A percentile compares a stretch with the other conserved stretches of the same genome.
Evolutionary conservation across 2,329 filamentous ascomycete species (phyloP).

Genomic region (Fusarium xylarioides): DNA sequence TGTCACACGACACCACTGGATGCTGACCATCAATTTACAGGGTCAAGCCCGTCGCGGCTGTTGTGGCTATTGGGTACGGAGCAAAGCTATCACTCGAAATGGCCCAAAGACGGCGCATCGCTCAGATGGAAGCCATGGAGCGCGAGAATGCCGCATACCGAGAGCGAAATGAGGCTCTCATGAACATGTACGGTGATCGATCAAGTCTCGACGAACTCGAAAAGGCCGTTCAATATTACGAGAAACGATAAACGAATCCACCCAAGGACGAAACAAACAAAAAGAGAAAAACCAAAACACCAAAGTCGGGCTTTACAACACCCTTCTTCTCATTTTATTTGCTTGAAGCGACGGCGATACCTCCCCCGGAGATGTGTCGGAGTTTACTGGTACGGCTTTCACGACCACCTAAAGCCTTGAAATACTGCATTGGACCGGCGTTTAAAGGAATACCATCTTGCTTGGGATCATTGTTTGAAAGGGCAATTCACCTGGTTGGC

Average conservation of each 20-base stretch:
- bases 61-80: constrained; percentile 48
- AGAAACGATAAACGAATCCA: constrained; percentile 44
- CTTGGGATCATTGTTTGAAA: constrained; percentile 13
- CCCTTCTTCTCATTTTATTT: constrained; percentile 1
- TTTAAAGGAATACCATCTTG: constrained; percentile 35
- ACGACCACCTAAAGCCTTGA: constrained; percentile 17
- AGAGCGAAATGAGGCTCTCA: constrained; percentile 53
- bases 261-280: neutral
- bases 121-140: constrained; percentile 46
- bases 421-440: constrained; percentile 35
- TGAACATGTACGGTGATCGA: constrained; percentile 61
- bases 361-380: constrained; percentile 8
- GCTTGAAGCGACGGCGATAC: constrained; percentile 21
- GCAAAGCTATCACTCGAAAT: constrained; percentile 47
- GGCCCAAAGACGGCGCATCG: constrained; percentile 40
- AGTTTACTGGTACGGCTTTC: constrained; percentile 24
- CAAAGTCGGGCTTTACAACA: neutral
- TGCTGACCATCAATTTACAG: constrained; percentile 36
- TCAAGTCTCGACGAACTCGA: constrained; percentile 59
- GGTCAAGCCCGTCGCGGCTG: constrained; percentile 45
- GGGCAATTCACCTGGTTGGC: neutral
- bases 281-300: neutral
- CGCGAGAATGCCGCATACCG: constrained; percentile 48
- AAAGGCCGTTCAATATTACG: constrained; percentile 58
- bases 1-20: neutral